Evolutionary conservation across 176 grass and related monocot genomes (phyloP), one percentile per base, ranked within the genome.

Genomic region (Cenchrus americanus): DNA sequence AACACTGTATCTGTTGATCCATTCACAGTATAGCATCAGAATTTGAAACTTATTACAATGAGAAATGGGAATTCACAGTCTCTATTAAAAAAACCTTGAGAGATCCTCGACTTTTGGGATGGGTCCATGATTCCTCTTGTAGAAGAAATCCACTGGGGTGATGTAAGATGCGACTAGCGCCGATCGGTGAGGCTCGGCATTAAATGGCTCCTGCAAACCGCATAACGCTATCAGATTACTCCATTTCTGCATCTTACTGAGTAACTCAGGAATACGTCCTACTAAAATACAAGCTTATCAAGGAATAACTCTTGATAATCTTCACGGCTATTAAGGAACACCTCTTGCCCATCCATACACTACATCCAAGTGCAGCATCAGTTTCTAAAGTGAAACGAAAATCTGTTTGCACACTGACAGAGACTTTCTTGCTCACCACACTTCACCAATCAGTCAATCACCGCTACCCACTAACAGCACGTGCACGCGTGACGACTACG

Each of bases 121-220:
- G 21, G 96, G 93, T 60, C 93, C 96, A 90, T 99, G 96, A 67
- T 93, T 99, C 82, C 96, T 96, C 93, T 99, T 99, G 80, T 92
- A 94, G 78, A 99, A 99, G 60, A 94, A 99, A 69, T 99, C 96
- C 15, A 96, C 89, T 7, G 93, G 89, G 32, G 96, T 99, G 70
- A 99, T 89, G 81, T 94, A 99, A 44, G 96, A 96, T 48, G 69
- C 63, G 9, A 96, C 73, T 46, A 96, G 70, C 12, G 87, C 87
- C 43, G 91, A 83, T 17, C 91, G 91, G 61, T 83, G 85, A 57
- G 96, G 96, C 87, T 99, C 96, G 14, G 96, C 96, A 84, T 99
- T 99, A 87, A 99, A 99, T 70, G 96, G 96, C 69, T 99, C 93
- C 96, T 99, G 83, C 74, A 83, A 71, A 82, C n/a, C 88, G 23